Evolutionary conservation across 257 asterid genomes (phyloP), one percentile per base, ranked within the genome.

Genomic region (Verbascum thapsus): DNA sequence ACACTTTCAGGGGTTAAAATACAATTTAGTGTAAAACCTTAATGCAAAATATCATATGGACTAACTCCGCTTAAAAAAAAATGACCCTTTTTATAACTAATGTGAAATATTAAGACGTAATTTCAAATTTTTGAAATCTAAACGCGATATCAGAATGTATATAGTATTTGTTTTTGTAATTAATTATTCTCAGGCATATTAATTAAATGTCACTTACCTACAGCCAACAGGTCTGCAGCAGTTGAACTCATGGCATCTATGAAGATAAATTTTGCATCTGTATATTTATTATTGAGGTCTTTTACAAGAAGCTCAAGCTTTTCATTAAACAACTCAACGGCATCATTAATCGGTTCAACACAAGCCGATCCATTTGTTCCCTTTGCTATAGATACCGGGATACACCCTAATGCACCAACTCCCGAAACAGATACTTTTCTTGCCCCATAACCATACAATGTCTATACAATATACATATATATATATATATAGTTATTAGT

Each of bases 371-470:
- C 54, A 17, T 41, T 48, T 0, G 62, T 22, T 13, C 63, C 67
- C 26, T 37, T 26, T 0, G 49, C 42, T 17, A 32, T 1, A 71
- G 38, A 35, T 13, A 41, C 70, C 1, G 88, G 88, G 8, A 41
- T 17, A 77, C 77, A 77, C 6, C 88, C 88, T 42, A 75, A 0
- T 19, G 69, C 59, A 15, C 80, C 76, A 1, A 77, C 22, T 34
- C 73, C 80, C 1, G 63, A 16, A n/a, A 83, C 51, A 0, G 72
- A 52, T 42, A 80, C 40, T 70, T 67, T 83, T 53, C 78, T 69
- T 49, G 86, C 85, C 23, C 88, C 85, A 7, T 65, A 49, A 0
- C 49, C 44, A 70, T 76, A 74, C 40, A 83, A n/a, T 18, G 67
- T 60, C 88, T 82, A 74, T 18, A 35, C 17, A 35, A 70, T 8